Conservation (phyloP, 73 alveolate species). For the Stentor coeruleus region DNA sequence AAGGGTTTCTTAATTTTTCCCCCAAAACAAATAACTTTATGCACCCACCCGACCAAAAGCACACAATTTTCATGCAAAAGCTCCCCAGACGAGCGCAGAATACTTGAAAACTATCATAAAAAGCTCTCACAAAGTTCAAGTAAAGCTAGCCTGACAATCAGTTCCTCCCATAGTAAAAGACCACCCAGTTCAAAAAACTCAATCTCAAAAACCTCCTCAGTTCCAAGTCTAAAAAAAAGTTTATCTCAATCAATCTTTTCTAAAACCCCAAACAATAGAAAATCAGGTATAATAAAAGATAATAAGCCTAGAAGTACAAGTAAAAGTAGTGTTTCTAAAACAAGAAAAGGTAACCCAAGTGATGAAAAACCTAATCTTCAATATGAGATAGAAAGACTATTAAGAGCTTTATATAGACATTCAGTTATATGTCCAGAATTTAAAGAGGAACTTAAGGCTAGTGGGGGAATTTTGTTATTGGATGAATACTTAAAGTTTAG, state of each 20-base stretch:
- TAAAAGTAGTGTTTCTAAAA: not conserved
- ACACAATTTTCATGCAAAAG: too few relatives aligned
- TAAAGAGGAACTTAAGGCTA: slow-evolving; percentile 3
- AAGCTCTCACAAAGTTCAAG: too few relatives aligned
- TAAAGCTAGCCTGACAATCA: not conserved
- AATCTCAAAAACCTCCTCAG: too few relatives aligned
- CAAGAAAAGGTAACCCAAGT: not conserved
- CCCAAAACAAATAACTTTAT: too few relatives aligned
- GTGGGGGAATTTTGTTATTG: slow-evolving; percentile 3
- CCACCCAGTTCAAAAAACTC: not conserved
- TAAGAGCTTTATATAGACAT: slow-evolving; percentile 10
- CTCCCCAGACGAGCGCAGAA: slow-evolving; percentile 9
- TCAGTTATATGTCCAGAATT: slow-evolving; percentile 16
- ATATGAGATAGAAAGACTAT: slow-evolving; percentile 7
- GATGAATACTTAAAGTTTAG: slow-evolving; percentile 7
- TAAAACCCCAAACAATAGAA: not conserved
- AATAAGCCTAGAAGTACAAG: not conserved
- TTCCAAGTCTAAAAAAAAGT: too few relatives aligned
- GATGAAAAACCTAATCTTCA: not conserved
- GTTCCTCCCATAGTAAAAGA: not conserved
- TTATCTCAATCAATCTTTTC: not conserved
- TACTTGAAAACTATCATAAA: slow-evolving; percentile 12
- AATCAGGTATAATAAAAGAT: not conserved
- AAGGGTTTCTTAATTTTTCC: too few relatives aligned
- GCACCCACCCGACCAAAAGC: too few relatives aligned